phyloP scores from a whole-genome alignment of 805 yeast species.

The Lachancea fermentati region DNA sequence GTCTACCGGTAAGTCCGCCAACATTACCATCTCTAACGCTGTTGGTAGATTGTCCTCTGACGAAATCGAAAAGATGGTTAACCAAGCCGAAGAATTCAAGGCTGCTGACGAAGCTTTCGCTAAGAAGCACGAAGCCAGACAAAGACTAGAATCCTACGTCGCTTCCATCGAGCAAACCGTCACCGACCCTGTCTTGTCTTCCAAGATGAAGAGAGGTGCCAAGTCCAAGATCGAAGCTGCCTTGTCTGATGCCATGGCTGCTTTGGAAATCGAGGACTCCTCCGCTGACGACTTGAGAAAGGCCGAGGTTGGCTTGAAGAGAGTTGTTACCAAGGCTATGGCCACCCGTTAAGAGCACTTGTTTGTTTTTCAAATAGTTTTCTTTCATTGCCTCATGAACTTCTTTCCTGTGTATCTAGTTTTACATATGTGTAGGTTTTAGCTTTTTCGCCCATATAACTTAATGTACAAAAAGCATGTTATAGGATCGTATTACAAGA shows the following conservation, averaged over 20 bases:
- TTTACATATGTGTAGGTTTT: constrained; percentile 12
- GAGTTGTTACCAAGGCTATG: constrained; percentile 99
- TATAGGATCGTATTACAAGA: too few species aligned
- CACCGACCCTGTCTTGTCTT: constrained; percentile 96
- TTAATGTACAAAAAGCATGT: constrained; percentile 10
- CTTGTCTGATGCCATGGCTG: constrained; percentile 95
- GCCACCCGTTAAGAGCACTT: constrained; percentile 75
- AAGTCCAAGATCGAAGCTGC: constrained; percentile 97
- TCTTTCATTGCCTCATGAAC: constrained; percentile 5
- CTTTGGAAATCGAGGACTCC: constrained; percentile 94
- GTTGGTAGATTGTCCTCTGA: constrained; percentile 96
- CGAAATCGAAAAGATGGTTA: constrained; percentile 97
- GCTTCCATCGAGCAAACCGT: constrained; percentile 91
- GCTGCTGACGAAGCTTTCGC: constrained; percentile 98
- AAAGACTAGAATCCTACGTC: constrained; percentile 97
- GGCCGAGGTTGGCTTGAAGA: constrained; percentile 98
- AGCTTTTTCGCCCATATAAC: constrained; percentile 10
- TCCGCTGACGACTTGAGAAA: constrained; percentile 96
- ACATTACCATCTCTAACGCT: constrained; percentile 98
- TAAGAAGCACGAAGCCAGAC: constrained; percentile 98
- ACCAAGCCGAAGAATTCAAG: constrained; percentile 99
- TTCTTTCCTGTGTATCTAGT: constrained; percentile 12
- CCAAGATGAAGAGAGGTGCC: constrained; percentile 95
- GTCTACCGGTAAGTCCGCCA: constrained; percentile 97
- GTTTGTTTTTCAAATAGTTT: constrained; percentile 3